Base-by-base conservation (phyloP, 2,329 filamentous ascomycete genomes). In the Albifimbria verrucaria region DNA sequence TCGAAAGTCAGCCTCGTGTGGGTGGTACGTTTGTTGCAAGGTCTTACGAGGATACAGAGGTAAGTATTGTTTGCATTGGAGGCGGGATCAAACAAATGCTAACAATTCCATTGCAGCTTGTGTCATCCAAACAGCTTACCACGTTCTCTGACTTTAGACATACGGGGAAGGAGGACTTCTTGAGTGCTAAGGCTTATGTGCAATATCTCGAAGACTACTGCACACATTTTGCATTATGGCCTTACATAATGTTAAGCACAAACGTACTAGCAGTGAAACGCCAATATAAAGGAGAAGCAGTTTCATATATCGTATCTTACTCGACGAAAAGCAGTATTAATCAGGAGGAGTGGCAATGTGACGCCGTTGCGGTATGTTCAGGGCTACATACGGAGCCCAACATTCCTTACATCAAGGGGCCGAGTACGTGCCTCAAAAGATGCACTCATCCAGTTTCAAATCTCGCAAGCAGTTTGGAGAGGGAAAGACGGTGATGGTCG, bases 61-160 rank as follows among this genome's bases (percentile, higher is more conserved):
- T 68, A 47, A 44, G 58, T 48, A 7, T 41, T 20, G 3, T 20
- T 9, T 15, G 22, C 3, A 21, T 44, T 3, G 18, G 18, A 44
- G 42, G 12, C 7, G 18, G 20, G 42, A 20, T 20, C 20, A 20
- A 21, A 44, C 4, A 17, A n/a, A n/a, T 39, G 32, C 32, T 39
- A 20, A 21, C 5, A 15, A 20, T 7, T 4, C n/a, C 15, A 21
- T 21, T 7, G 7, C 42, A 43, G 67, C 65, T 77, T 5, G 75
- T 78, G 6, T 75, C 72, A 1, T 77, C 73, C 3, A 76, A 73
- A 55, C 73, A 76, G 39, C 66, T 79, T n/a, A 78, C 75, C 0
- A 64, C 69, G 6, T 78, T 78, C 57, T 78, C 75, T 2, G 75
- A 78, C 55, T 74, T 73, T 52, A 66, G 75, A 6, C 65, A 68